Evolutionary conservation across 306 rosid species (phyloP), one percentile per base, ranked within the genome.

Genomic region (Lithocarpus polystachyus): DNA sequence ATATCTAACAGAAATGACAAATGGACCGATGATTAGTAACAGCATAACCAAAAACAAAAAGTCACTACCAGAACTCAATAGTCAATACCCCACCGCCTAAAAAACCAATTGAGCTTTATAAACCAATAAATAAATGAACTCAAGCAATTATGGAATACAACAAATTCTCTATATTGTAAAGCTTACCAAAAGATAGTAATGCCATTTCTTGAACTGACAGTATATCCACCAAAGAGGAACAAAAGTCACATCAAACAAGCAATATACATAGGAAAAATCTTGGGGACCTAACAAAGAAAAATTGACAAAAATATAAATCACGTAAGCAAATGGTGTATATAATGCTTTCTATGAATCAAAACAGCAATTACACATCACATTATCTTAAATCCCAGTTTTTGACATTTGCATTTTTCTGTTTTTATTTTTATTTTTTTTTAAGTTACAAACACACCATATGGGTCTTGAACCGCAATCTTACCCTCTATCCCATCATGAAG

Each of bases 151-250:
- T 59, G 19, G 18, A 57, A 55, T 15, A 15, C 10, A 80, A 74
- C 14, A 31, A 45, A 26, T 43, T 51, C 35, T 26, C 4, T 35
- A 55, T 68, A 69, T 75, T 12, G 55, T 26, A 72, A 62, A 52
- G 78, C 93, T 87, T 85, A 90, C 97, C 94, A 94, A 84, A 51
- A 94, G 94, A 79, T 94, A 92, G 83, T 94, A 94, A 83, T 94
- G 98, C 97, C 97, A 94, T 86, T 94, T 94, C 92, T 90, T 92
- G 87, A 86, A 92, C 84, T 92, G 90, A 82, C 92, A 94, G 89
- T 88, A 92, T 83, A 92, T 92, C 98, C 98, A 94, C 65, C 93
- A 86, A 55, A 94, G 94, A 81, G 98, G 98, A 53, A 92, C 98
- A 80, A 94, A 94, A 70, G 80, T 88, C 75, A 94, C n/a, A 68